Evolutionary conservation across 1,284 basidiomycete species (phyloP).

Genomic region (Trichosporon ovoides): DNA sequence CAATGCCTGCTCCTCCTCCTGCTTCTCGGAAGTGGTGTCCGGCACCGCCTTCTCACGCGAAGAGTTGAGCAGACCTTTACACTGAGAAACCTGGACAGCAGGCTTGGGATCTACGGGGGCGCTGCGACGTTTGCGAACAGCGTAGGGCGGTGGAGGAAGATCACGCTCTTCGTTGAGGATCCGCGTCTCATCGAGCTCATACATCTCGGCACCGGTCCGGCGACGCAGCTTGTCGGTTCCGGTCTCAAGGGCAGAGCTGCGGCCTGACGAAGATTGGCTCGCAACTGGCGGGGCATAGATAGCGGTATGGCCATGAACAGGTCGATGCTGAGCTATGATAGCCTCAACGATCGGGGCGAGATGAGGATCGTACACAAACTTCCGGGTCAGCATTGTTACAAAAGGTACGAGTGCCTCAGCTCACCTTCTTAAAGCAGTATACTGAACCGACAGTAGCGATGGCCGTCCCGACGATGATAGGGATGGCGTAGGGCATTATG

Average conservation of each 20-base stretch:
- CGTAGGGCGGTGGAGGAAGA: neutral
- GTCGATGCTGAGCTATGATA: slow-evolving; percentile 24
- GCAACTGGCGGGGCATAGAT: neutral
- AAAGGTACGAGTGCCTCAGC: neutral
- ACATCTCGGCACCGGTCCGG: slow-evolving; percentile 12
- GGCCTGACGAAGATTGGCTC: slow-evolving; percentile 1
- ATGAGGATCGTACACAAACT: slow-evolving; percentile 46
- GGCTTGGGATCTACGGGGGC: neutral
- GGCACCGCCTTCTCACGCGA: neutral
- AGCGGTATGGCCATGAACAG: slow-evolving; percentile 3
- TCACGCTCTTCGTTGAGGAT: slow-evolving; percentile 9
- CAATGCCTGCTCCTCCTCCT: neutral
- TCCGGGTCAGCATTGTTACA: neutral
- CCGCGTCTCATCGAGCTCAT: slow-evolving; percentile 17
- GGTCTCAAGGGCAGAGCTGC: slow-evolving; percentile 7
- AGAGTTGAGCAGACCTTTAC: too few relatives aligned
- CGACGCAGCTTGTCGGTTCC: slow-evolving; percentile 3
- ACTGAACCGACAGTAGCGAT: slow-evolving; percentile 41
- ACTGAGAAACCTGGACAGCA: too few relatives aligned
- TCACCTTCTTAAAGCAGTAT: slow-evolving; percentile 44
- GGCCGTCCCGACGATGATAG: slow-evolving; percentile 36
- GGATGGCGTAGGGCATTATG: slow-evolving; percentile 37
- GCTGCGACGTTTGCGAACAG: neutral
- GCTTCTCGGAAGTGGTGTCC: neutral
- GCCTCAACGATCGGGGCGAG: slow-evolving; percentile 39